Base-by-base conservation (phyloP, 345 rosid species). In the Capsella bursapastoris region DNA sequence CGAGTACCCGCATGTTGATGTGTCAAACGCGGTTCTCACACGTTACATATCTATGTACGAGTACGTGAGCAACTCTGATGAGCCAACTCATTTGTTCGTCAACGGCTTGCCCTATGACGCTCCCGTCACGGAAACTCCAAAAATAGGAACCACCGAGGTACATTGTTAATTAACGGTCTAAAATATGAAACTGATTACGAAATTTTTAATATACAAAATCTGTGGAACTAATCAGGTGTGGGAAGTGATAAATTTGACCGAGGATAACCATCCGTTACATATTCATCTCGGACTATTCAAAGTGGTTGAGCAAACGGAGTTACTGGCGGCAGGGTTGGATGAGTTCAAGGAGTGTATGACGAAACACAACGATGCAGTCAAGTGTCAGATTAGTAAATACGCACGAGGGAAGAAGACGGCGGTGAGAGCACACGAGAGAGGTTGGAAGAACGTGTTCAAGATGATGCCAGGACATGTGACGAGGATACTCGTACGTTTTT, bases 381-480 rank as follows among this genome's bases (percentile, higher is more conserved):
- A 77, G 57, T 95, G 99, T 79, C 56, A 81, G 6, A 49, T 95
- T 16, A 73, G 73, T 32, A 79, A 73, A 58, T 70, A 87, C 57
- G 89, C 92, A 65, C 84, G 85, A 18, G 97, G 97, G 41, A 70
- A 43, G 59, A 90, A 65, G 40, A 2, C 74, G 18, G 79, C 31
- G 58, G 97, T 88, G 70, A 6, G 13, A 57, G 73, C 81, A 0
- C 91, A 95, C 40, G 97, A 95, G 87, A 81, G 80, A 11, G 97
- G 99, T 53, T 95, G 97, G 97, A 95, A 95, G 85, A 95, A 95
- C 37, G 97, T 92, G 76, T 95, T 90, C 79, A 95, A 92, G 87
- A 86, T 88, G 81, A 68, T 48, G 15, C 97, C 97, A 0, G 92
- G 97, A 1, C 53, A 65, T 51, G 83, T 95, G 57, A 92, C 99